Evolutionary conservation across 495 filamentous ascomycete genomes (phyloP), one percentile per base, ranked within the genome.

Genomic region (Evernia prunastri): DNA sequence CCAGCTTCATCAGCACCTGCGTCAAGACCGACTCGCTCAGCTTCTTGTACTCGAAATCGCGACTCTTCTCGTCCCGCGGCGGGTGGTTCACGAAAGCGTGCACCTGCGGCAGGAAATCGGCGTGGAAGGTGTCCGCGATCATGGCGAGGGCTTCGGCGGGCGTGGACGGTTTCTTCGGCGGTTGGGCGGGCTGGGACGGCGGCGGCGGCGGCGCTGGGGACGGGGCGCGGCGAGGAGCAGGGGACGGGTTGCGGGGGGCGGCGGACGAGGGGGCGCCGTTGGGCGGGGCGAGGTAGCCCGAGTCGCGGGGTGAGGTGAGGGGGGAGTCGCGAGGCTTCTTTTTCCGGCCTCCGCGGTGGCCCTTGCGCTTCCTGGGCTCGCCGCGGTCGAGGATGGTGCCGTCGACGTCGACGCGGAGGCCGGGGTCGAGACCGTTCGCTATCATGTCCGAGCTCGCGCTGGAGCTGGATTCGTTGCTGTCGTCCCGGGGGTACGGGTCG

Each of bases 1-100:
- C 92, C 33, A 93, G 79, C 75, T 95, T 96, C 68, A 98, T 68
- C 63, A 96, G 66, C 10, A 93, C 81, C 72, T 96, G 89, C 58
- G 84, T 81, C 79, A 97, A 76, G 60, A 96, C 87, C 6, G 85
- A 90, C 79, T 97, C 94, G 35, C 82, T 86, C 40, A 97, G 70
- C 72, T 84, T 89, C 73, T 88, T 86, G 65, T 97, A 86, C 67
- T 93, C 88, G 47, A 89, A 88, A 25, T 85, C 84, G 47, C 85
- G 79, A 76, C 87, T 87, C 73, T 89, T 87, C 25, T 73, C 68
- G 31, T 97, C 91, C 5, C 68, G 69, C 0, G 94, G 94, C 18
- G 93, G 87, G 25, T 79, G 69, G 0, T 77, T 70, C 31, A 84
- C 78, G 73, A 87, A 97, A 40, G 82, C 72, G 0, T 83, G 75